phyloP scores from a whole-genome alignment of 2,329 filamentous ascomycete genomes.

The Fusarium buharicum region DNA sequence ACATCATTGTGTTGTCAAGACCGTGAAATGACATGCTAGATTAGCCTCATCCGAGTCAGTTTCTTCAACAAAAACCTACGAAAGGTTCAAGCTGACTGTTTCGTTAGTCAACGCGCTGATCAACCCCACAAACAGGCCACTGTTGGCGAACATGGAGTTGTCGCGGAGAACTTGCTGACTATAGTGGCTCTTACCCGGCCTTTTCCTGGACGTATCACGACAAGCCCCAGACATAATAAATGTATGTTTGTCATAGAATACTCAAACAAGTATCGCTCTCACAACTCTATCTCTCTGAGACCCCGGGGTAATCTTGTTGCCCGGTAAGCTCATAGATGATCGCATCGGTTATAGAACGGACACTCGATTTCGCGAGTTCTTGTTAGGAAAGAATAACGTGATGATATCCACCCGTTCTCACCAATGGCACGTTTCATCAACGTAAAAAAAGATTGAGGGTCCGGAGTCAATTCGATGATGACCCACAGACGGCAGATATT shows the following conservation, averaged over 20 bases:
- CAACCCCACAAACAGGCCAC: no score
- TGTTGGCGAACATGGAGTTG: no score
- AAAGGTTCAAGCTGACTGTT: no score
- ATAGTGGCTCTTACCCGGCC: no score
- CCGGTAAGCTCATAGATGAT: constrained; percentile 5
- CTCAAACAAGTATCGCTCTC: neutral
- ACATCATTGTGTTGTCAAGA: no score
- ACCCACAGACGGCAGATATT: constrained; percentile 28
- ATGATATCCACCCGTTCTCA: constrained; percentile 24
- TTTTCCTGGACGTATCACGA: neutral
- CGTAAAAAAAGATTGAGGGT: constrained; percentile 27
- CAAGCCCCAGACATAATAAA: neutral
- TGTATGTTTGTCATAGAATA: neutral
- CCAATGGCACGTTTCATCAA: constrained; percentile 34
- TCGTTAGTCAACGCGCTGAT: no score
- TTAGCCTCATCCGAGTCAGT: no score
- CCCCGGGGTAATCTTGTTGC: constrained; percentile 31
- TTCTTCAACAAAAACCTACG: no score
- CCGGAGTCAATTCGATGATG: constrained; percentile 1
- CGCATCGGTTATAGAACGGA: neutral
- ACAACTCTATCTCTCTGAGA: constrained; percentile 17
- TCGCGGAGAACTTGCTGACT: neutral
- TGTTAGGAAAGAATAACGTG: constrained; percentile 41
- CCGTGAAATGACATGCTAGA: no score
- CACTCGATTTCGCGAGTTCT: constrained; percentile 13